These are phyloP conservation scores for Thielaviopsis euricoi DNA, from an alignment of 2,329 filamentous ascomycete species.

Conservation along the genomic window DNA sequence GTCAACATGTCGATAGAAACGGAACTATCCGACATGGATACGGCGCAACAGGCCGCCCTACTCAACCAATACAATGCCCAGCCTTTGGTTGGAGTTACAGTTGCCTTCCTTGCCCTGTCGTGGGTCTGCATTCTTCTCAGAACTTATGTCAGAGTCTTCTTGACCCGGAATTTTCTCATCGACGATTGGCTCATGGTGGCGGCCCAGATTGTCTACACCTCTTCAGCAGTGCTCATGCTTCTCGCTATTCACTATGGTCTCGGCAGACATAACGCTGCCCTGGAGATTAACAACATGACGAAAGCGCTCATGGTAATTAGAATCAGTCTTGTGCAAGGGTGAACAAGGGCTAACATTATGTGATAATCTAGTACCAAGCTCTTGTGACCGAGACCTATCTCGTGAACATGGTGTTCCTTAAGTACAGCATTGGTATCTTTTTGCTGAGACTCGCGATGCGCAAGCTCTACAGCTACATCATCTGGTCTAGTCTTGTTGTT, in stretches of 20 bases:
- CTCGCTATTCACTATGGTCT: slow-evolving; percentile 26
- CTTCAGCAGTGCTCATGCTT: slow-evolving; percentile 30
- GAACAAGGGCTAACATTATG: not conserved
- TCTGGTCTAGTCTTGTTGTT: slow-evolving; percentile 28
- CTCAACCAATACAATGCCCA: slow-evolving; percentile 24
- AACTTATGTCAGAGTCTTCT: slow-evolving; percentile 26
- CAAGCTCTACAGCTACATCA: slow-evolving; percentile 30
- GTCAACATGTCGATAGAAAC: not conserved
- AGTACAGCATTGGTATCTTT: slow-evolving; percentile 37
- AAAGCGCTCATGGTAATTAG: slow-evolving; percentile 27
- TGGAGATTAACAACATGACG: slow-evolving; percentile 24
- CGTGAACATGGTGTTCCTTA: slow-evolving; percentile 38
- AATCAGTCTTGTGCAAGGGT: not conserved
- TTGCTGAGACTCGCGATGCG: slow-evolving; percentile 30
- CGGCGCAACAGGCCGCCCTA: slow-evolving; percentile 14
- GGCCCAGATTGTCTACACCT: slow-evolving; percentile 28
- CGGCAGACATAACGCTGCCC: slow-evolving; percentile 30
- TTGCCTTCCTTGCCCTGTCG: slow-evolving; percentile 23
- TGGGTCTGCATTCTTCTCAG: slow-evolving; percentile 27
- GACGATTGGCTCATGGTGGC: slow-evolving; percentile 39
- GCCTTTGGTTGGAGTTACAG: slow-evolving; percentile 21
- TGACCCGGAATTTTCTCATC: slow-evolving; percentile 29
- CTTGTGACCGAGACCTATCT: slow-evolving; percentile 33
- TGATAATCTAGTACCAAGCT: slow-evolving; percentile 28
- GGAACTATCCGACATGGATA: not conserved